These are phyloP conservation scores for Moricandia arvensis DNA, from an alignment of 345 rosid species.

Conservation along the genomic window DNA sequence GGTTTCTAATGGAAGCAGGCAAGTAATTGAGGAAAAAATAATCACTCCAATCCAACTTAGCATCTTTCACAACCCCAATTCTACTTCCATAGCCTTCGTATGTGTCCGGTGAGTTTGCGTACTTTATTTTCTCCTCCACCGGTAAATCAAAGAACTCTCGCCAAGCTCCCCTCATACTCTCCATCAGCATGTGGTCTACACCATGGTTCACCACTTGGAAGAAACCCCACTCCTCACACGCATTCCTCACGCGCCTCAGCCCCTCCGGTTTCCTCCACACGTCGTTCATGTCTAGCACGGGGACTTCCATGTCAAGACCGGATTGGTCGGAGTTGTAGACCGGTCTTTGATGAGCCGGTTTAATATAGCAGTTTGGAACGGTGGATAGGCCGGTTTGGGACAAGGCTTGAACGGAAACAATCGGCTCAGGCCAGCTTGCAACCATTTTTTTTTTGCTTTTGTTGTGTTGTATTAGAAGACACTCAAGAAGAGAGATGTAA, in stretches of 20 bases:
- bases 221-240: conserved; percentile 89
- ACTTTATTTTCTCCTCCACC: conserved; percentile 55
- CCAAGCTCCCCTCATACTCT: conserved; percentile 53
- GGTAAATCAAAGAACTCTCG: conserved; percentile 73
- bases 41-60: conserved; percentile 92
- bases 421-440: conserved; percentile 80
- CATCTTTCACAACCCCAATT: conserved; percentile 75
- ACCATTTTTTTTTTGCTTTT: conserved; percentile 17
- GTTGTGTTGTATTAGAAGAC: not conserved
- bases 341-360: conserved; percentile 59
- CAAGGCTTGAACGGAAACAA: conserved; percentile 81
- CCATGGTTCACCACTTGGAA: conserved; percentile 94
- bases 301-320: conserved; percentile 42
- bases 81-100: conserved; percentile 96
- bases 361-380: conserved; percentile 66
- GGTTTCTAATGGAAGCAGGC: conserved; percentile 50
- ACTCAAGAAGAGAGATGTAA: not conserved
- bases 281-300: conserved; percentile 54
- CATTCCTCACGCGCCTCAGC: conserved; percentile 40
- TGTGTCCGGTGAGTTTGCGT: conserved; percentile 73
- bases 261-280: conserved; percentile 27
- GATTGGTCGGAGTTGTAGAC: not conserved
- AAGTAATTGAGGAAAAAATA: conserved; percentile 72
- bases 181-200: conserved; percentile 56
- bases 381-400: conserved; percentile 54